These are phyloP conservation scores for Phytophthora pinifolia DNA, from an alignment of 352 stramenopile genomes.

Conservation along the genomic window DNA sequence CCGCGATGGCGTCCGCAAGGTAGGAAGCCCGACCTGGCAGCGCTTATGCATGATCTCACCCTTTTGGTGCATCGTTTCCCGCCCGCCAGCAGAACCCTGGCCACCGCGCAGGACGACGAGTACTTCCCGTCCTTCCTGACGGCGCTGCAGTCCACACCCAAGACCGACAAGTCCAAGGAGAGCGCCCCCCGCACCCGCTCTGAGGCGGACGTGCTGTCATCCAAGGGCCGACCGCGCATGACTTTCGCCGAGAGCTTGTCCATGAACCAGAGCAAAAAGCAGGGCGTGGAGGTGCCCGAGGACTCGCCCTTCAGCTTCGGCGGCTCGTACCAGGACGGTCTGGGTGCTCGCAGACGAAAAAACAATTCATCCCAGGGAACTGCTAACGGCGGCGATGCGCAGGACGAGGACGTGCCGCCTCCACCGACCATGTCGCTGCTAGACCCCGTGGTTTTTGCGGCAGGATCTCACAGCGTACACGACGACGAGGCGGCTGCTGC, in stretches of 20 bases:
- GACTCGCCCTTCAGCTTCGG: constrained; percentile 69
- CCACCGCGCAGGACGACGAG: constrained; percentile 54
- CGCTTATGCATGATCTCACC: neutral
- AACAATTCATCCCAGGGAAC: constrained; percentile 18
- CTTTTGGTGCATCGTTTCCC: neutral
- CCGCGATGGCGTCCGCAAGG: constrained; percentile 24
- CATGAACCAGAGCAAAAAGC: constrained; percentile 54
- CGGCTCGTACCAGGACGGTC: constrained; percentile 41
- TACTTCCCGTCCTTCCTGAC: constrained; percentile 80
- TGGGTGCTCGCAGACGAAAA: constrained; percentile 56
- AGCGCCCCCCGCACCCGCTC: constrained; percentile 37
- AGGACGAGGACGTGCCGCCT: constrained; percentile 56
- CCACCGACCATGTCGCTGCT: constrained; percentile 65
- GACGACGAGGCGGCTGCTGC: constrained; percentile 28
- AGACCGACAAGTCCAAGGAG: constrained; percentile 58
- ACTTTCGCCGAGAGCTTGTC: constrained; percentile 72
- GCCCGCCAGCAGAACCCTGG: constrained; percentile 21
- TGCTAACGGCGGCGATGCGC: constrained; percentile 20
- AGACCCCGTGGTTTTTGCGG: constrained; percentile 42
- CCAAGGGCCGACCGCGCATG: constrained; percentile 40
- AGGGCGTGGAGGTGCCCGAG: constrained; percentile 38
- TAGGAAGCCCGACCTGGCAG: neutral
- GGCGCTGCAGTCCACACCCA: constrained; percentile 45
- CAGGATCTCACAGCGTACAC: constrained; percentile 29
- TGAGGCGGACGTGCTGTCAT: constrained; percentile 27